Conservation (phyloP, 2,329 filamentous ascomycete genomes). For the Neopestalotiopsis sp. region DNA sequence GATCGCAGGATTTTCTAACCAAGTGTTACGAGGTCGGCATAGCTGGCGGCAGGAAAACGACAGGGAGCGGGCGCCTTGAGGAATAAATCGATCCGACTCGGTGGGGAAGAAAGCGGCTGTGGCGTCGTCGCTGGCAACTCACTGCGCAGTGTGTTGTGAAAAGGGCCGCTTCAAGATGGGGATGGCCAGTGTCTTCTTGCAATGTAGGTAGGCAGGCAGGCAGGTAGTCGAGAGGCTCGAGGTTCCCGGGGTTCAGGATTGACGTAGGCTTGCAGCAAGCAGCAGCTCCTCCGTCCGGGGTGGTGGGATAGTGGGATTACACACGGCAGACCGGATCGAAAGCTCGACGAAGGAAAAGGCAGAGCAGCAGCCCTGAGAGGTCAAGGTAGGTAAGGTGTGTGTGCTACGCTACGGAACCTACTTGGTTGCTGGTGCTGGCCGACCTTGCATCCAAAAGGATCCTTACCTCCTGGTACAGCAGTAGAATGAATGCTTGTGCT, state of each 20-base stretch:
- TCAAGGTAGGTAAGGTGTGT: neutral
- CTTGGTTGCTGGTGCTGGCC: neutral
- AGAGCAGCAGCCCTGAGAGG: neutral
- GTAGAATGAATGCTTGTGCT: no score
- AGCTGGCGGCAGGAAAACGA: neutral
- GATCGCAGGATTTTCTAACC: conserved; percentile 27
- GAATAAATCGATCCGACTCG: neutral
- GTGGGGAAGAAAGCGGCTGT: neutral
- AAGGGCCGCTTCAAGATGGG: neutral
- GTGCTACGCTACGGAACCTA: neutral
- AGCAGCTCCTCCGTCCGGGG: conserved; percentile 5
- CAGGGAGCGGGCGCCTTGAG: neutral
- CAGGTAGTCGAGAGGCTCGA: neutral
- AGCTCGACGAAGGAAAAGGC: neutral
- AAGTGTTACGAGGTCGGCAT: conserved; percentile 34
- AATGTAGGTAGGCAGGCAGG: neutral
- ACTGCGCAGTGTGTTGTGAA: neutral
- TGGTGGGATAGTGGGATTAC: neutral
- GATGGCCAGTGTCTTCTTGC: neutral
- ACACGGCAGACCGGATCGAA: neutral
- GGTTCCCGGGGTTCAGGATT: neutral
- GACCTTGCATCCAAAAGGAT: neutral
- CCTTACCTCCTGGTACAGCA: neutral
- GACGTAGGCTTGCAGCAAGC: conserved; percentile 14
- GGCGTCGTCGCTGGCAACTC: neutral